These are phyloP conservation scores for Plantago lanceolata DNA, from an alignment of 305 asterid species.

Conservation along the genomic window DNA sequence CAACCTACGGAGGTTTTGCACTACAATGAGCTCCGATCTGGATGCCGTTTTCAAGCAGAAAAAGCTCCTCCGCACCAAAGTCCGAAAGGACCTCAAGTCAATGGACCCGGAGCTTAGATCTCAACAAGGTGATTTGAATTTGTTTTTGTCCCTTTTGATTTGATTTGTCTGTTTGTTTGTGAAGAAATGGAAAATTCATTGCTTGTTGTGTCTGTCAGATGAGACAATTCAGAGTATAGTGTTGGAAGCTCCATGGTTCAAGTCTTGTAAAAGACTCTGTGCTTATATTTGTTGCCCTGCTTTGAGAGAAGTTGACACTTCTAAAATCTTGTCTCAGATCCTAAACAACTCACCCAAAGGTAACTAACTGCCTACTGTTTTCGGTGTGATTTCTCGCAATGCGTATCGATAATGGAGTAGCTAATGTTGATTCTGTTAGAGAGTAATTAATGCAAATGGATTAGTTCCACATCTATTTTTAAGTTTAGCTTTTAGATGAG, in stretches of 20 bases:
- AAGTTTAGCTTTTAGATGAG: too few relatives aligned
- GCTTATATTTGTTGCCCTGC: slow-evolving; percentile 84
- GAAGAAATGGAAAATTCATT: slow-evolving; percentile 20
- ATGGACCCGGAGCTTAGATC: slow-evolving; percentile 72
- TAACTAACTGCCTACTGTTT: slow-evolving; percentile 10
- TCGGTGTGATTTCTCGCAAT: too few relatives aligned
- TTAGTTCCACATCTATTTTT: too few relatives aligned
- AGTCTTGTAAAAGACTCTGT: slow-evolving; percentile 67
- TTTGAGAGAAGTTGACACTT: slow-evolving; percentile 87
- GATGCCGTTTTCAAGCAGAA: slow-evolving; percentile 62
- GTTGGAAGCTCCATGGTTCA: slow-evolving; percentile 91
- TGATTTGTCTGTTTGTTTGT: neutral
- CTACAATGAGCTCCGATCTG: slow-evolving; percentile 47
- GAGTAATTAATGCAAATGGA: too few relatives aligned
- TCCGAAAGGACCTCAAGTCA: slow-evolving; percentile 67
- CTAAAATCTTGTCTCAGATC: slow-evolving; percentile 49
- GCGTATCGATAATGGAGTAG: too few relatives aligned
- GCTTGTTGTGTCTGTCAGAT: slow-evolving; percentile 38
- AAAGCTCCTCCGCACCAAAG: slow-evolving; percentile 56
- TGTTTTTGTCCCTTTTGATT: neutral
- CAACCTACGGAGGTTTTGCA: neutral
- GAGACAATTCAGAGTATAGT: slow-evolving; percentile 67
- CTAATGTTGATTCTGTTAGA: too few relatives aligned
- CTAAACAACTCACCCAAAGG: slow-evolving; percentile 46
- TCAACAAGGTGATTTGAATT: slow-evolving; percentile 34